phyloP scores from a whole-genome alignment of 371 early-diverging fungal species.

The Mycotypha africana region DNA sequence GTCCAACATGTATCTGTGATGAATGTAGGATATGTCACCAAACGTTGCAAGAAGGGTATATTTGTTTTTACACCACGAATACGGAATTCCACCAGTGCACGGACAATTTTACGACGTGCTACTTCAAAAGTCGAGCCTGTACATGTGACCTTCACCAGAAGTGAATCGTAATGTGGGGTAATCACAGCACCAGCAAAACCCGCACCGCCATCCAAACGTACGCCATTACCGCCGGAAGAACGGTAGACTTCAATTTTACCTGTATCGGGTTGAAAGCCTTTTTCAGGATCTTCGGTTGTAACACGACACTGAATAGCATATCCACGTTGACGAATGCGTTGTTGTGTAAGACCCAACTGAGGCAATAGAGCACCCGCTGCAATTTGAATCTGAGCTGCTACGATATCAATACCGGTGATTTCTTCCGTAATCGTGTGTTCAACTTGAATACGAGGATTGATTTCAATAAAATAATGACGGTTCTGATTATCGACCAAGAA shows the following conservation, averaged over 20 bases:
- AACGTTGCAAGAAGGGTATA: constrained; percentile 85
- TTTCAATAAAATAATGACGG: constrained; percentile 94
- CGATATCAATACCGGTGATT: constrained; percentile 91
- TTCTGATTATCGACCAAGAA: constrained; percentile 89
- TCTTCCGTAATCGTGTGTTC: constrained; percentile 94
- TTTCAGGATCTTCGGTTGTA: constrained; percentile 89
- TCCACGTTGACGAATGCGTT: constrained; percentile 72
- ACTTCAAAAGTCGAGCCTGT: constrained; percentile 82
- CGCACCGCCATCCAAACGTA: constrained; percentile 88
- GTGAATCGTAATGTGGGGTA: constrained; percentile 94
- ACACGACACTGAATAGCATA: constrained; percentile 94
- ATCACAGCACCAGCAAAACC: constrained; percentile 89
- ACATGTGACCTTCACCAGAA: constrained; percentile 92
- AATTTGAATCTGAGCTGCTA: constrained; percentile 88
- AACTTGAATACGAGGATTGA: constrained; percentile 93
- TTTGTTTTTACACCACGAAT: constrained; percentile 96
- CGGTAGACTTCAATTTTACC: constrained; percentile 92
- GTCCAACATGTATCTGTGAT: constrained; percentile 86
- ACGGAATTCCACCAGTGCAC: constrained; percentile 89
- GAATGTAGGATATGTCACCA: constrained; percentile 77
- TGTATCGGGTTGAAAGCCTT: constrained; percentile 91
- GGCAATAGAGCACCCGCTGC: constrained; percentile 81
- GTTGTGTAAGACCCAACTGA: constrained; percentile 81
- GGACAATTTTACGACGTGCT: constrained; percentile 82
- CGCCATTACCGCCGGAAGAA: constrained; percentile 85